Percentiles rank a stretch among this genome's conserved stretches.
phyloP scores from a whole-genome alignment of 257 asterid genomes.

The Rauvolfia tetraphylla region DNA sequence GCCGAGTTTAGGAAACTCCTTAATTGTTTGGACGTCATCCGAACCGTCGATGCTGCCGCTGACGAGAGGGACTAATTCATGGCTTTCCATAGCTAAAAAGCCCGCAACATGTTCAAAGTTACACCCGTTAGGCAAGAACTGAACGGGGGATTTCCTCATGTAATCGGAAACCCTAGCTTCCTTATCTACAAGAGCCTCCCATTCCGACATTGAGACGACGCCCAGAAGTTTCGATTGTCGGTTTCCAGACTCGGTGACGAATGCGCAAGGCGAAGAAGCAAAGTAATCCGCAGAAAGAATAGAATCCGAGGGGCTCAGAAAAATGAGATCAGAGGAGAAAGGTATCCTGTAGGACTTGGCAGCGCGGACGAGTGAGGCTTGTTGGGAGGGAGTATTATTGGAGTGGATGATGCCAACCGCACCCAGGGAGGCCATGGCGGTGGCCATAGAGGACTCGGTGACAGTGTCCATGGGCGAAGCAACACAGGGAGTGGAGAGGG shows the following conservation, averaged over 20 bases:
- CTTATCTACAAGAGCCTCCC: conserved; percentile 55
- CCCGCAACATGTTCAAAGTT: conserved; percentile 72
- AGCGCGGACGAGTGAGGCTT: conserved; percentile 53
- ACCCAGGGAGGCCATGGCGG: conserved; percentile 85
- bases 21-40: conserved; percentile 52
- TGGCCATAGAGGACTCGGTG: conserved; percentile 83
- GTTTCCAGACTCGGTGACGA: conserved; percentile 53
- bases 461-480: conserved; percentile 98
- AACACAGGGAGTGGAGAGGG: conserved; percentile 76
- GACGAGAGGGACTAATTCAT: conserved; percentile 56
- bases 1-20: conserved; percentile 68
- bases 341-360: conserved; percentile 75
- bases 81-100: conserved; percentile 46
- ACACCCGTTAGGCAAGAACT: conserved; percentile 48
- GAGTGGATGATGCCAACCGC: conserved; percentile 70
- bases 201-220: conserved; percentile 41
- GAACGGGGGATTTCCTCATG: conserved; percentile 41
- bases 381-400: conserved; percentile 50
- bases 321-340: conserved; percentile 42
- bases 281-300: conserved; percentile 49
- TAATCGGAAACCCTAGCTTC: conserved; percentile 49
- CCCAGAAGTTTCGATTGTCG: conserved; percentile 52
- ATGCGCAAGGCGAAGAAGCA: conserved; percentile 53
- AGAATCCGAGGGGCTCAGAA: conserved; percentile 48
- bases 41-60: conserved; percentile 27